Conservation (phyloP, 305 asterid species). For the Salvia sclarea region DNA sequence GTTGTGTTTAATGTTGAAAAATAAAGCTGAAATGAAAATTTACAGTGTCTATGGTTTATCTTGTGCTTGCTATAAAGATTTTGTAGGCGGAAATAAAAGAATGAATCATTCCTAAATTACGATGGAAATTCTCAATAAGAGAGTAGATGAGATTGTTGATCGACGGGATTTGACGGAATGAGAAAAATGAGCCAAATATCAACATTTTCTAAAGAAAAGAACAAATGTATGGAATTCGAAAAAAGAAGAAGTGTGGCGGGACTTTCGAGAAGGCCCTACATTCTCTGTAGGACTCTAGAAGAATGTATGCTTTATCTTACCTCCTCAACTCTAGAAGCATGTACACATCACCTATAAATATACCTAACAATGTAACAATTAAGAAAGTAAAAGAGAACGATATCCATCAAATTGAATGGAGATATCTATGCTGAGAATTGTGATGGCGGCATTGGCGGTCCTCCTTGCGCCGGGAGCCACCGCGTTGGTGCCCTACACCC, state of each 20-base stretch:
- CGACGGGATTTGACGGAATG: too few species aligned
- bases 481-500: constrained; percentile 54
- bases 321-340: constrained; percentile 9
- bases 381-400: too few species aligned
- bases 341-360: not conserved
- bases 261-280: not conserved
- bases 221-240: too few species aligned
- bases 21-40: too few species aligned
- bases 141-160: too few species aligned
- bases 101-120: too few species aligned
- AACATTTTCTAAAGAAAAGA: too few species aligned
- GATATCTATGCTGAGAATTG: not conserved
- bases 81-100: too few species aligned
- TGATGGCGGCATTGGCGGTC: constrained; percentile 21
- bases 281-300: not conserved
- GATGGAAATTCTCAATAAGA: too few species aligned
- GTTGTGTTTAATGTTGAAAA: not conserved
- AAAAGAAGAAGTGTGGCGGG: too few species aligned
- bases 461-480: constrained; percentile 30
- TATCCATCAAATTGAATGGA: constrained; percentile 32
- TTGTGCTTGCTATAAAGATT: not conserved
- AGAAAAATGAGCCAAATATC: too few species aligned
- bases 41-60: not conserved
- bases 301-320: not conserved
- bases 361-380: too few species aligned